Evolutionary conservation across 2,329 filamentous ascomycete species (phyloP).

Genomic region (Lecanicillium sp.): DNA sequence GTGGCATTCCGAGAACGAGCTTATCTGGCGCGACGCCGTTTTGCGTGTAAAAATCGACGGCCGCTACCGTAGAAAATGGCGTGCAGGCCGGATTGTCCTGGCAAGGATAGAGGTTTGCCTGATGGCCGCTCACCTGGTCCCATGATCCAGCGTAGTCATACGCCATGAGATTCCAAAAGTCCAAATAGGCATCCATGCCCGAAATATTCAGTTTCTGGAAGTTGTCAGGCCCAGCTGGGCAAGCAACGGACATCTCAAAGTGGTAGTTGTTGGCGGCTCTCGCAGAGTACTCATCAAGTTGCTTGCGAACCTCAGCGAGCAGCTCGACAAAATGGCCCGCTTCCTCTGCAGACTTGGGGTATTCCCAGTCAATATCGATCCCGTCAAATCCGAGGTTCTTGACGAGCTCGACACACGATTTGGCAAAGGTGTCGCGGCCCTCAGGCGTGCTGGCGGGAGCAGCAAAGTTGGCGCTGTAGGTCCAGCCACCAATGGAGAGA

Average conservation of each 20-base stretch:
- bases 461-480: conserved; percentile 81
- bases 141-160: conserved; percentile 86
- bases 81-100: conserved; percentile 54
- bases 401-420: conserved; percentile 66
- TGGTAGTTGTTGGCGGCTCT: conserved; percentile 39
- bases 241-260: conserved; percentile 60
- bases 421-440: conserved; percentile 67
- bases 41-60: conserved; percentile 63
- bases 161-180: conserved; percentile 80
- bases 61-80: conserved; percentile 68
- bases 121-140: conserved; percentile 67
- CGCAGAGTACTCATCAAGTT: conserved; percentile 51
- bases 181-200: conserved; percentile 59
- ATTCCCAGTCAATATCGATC: conserved; percentile 65
- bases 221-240: conserved; percentile 57
- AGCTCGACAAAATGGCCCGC: conserved; percentile 55
- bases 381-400: conserved; percentile 75
- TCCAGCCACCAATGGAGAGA: conserved; percentile 88
- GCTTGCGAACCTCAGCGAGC: conserved; percentile 48
- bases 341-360: conserved; percentile 49
- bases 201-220: conserved; percentile 56
- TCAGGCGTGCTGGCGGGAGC: conserved; percentile 62
- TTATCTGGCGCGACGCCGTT: conserved; percentile 62
- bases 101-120: conserved; percentile 69
- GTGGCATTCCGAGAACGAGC: conserved; percentile 83